Evolutionary conservation across 1,284 basidiomycete species (phyloP).

Genomic region (Naganishia sp.): DNA sequence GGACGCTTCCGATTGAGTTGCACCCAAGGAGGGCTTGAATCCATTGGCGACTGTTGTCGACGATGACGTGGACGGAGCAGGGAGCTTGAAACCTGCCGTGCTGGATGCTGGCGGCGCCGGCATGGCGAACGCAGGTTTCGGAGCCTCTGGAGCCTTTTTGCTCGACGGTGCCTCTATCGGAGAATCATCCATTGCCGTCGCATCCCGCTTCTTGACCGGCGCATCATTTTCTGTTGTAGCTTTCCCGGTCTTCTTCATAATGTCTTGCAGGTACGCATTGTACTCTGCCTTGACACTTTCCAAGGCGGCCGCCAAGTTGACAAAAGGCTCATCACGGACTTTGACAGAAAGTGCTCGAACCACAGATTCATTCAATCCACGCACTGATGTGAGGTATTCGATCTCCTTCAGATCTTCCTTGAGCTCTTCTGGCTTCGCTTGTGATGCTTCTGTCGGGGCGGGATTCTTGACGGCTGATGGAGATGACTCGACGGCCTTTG

Average conservation of each 20-base stretch:
- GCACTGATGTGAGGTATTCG: slow-evolving; percentile 70
- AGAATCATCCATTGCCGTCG: slow-evolving; percentile 24
- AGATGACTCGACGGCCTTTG: neutral
- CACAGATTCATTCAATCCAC: slow-evolving; percentile 77
- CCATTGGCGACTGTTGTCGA: slow-evolving; percentile 31
- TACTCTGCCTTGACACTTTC: slow-evolving; percentile 64
- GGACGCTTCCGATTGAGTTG: neutral
- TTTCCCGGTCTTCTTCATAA: slow-evolving; percentile 58
- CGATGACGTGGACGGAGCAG: slow-evolving; percentile 21
- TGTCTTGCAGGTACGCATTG: slow-evolving; percentile 61
- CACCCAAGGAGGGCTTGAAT: slow-evolving; percentile 37
- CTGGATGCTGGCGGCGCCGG: slow-evolving; percentile 27
- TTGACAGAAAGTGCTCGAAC: slow-evolving; percentile 64
- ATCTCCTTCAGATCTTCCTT: slow-evolving; percentile 49
- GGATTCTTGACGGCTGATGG: slow-evolving; percentile 9
- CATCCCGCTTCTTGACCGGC: slow-evolving; percentile 6
- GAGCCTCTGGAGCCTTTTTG: slow-evolving; percentile 26
- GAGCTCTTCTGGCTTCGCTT: slow-evolving; percentile 18
- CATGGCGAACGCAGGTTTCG: slow-evolving; percentile 26
- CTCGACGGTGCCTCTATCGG: slow-evolving; percentile 5
- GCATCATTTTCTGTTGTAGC: neutral
- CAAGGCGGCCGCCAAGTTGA: slow-evolving; percentile 61
- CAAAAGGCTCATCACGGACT: slow-evolving; percentile 72
- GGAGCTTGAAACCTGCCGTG: slow-evolving; percentile 29
- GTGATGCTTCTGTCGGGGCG: slow-evolving; percentile 29